Conservation (phyloP, 2,329 filamentous ascomycete genomes). For the Aureobasidium sp. region DNA sequence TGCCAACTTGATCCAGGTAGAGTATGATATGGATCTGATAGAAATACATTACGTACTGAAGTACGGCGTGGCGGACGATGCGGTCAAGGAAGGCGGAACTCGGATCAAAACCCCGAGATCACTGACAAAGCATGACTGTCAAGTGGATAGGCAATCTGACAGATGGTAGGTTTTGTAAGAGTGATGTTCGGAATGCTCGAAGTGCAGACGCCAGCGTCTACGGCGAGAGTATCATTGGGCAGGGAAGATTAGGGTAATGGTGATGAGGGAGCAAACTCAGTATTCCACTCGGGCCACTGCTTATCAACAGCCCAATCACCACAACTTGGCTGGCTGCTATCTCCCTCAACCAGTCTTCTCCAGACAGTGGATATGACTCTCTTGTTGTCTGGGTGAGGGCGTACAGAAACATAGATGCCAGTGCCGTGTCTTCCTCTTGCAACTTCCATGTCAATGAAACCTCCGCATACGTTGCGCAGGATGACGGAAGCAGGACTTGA, state of each 20-base stretch:
- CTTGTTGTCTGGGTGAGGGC: constrained; percentile 17
- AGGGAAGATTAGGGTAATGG: background rate
- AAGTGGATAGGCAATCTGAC: background rate
- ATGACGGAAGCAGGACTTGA: constrained; percentile 32
- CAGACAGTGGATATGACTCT: constrained; percentile 26
- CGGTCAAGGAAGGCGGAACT: background rate
- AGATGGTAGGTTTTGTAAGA: too few relatives aligned
- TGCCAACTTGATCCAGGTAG: background rate
- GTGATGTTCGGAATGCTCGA: background rate
- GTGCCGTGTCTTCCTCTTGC: constrained; percentile 29
- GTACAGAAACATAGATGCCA: constrained; percentile 27
- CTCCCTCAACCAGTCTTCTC: constrained; percentile 26
- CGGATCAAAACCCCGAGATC: background rate
- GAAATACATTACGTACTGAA: background rate
- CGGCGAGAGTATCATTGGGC: background rate
- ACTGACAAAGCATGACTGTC: background rate
- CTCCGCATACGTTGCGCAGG: constrained; percentile 32
- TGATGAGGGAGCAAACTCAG: constrained; percentile 16
- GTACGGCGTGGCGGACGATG: background rate
- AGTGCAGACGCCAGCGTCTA: constrained; percentile 1
- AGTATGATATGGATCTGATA: background rate
- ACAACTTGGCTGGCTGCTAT: constrained; percentile 21
- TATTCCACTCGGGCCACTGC: constrained; percentile 25
- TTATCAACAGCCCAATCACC: constrained; percentile 28
- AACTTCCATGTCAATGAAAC: constrained; percentile 32